Evolutionary conservation across 495 filamentous ascomycete species (phyloP).

Genomic region (Clavariopsis aquatica): DNA sequence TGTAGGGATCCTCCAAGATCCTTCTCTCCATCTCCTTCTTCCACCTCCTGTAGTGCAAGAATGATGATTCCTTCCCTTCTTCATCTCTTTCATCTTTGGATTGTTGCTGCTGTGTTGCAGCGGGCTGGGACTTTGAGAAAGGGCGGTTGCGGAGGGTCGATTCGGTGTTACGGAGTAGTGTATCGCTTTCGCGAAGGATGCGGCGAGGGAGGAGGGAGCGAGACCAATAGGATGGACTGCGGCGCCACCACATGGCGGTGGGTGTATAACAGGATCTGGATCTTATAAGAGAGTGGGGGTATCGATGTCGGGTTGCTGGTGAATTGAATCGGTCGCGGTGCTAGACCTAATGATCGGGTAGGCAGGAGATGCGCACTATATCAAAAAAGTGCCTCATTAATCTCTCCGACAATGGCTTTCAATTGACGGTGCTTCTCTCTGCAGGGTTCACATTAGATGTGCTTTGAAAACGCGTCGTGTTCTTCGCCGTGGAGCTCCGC

Average conservation of each 20-base stretch:
- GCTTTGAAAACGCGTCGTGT: background rate
- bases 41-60: conserved; percentile 10
- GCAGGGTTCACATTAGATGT: no score
- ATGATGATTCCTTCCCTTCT: conserved; percentile 11
- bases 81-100: conserved; percentile 4
- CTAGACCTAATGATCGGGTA: background rate
- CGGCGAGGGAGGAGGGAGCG: conserved; percentile 19
- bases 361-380: background rate
- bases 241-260: conserved; percentile 19
- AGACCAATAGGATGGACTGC: conserved; percentile 16
- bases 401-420: background rate
- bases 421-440: background rate
- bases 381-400: background rate
- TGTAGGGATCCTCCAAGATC: conserved; percentile 19
- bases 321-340: background rate
- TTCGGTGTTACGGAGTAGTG: conserved; percentile 5
- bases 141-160: conserved; percentile 3
- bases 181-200: conserved; percentile 8
- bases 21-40: conserved; percentile 7
- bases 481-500: background rate
- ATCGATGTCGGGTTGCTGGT: background rate
- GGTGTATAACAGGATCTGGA: background rate
- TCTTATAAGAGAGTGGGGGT: background rate
- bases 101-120: conserved; percentile 17
- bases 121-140: conserved; percentile 21